Evolutionary conservation across 2,329 filamentous ascomycete genomes (phyloP).

Genomic region (Alternaria brassicae): DNA sequence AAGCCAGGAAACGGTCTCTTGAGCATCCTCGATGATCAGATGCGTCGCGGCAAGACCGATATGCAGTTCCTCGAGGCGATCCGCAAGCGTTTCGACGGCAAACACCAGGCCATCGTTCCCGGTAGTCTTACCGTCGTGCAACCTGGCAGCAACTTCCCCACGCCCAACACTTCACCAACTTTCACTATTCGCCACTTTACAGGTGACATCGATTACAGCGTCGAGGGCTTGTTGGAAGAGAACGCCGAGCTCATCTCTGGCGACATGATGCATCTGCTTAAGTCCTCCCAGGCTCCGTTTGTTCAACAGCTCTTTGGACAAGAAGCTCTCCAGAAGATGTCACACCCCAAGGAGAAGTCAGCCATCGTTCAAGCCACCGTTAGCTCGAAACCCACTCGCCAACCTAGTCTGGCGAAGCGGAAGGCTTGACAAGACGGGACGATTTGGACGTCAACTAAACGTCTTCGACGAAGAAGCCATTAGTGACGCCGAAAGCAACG

Average conservation of each 20-base stretch:
- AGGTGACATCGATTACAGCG: constrained; percentile 92
- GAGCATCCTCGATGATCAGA: constrained; percentile 95
- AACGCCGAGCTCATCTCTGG: constrained; percentile 96
- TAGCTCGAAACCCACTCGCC: constrained; percentile 90
- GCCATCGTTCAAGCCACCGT: constrained; percentile 96
- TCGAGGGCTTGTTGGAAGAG: constrained; percentile 87
- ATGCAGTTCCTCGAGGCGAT: constrained; percentile 89
- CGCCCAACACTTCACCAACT: constrained; percentile 77
- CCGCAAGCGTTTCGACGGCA: constrained; percentile 91
- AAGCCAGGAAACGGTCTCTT: constrained; percentile 93
- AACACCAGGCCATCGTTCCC: constrained; percentile 88
- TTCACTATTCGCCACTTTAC: constrained; percentile 97
- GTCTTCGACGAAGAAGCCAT: constrained; percentile 57
- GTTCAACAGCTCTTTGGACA: constrained; percentile 93
- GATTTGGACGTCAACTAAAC: constrained; percentile 53
- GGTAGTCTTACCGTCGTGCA: constrained; percentile 76
- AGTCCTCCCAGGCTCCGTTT: constrained; percentile 85
- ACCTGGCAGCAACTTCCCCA: constrained; percentile 88
- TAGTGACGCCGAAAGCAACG: constrained; percentile 52
- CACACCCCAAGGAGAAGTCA: constrained; percentile 88
- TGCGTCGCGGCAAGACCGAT: constrained; percentile 84
- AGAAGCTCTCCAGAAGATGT: constrained; percentile 87
- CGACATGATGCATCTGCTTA: constrained; percentile 93
- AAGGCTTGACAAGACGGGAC: constrained; percentile 66
- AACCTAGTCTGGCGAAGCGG: constrained; percentile 88